These are phyloP conservation scores for Elongisporangium prolatum DNA, from an alignment of 352 stramenopile genomes.

Conservation along the genomic window DNA sequence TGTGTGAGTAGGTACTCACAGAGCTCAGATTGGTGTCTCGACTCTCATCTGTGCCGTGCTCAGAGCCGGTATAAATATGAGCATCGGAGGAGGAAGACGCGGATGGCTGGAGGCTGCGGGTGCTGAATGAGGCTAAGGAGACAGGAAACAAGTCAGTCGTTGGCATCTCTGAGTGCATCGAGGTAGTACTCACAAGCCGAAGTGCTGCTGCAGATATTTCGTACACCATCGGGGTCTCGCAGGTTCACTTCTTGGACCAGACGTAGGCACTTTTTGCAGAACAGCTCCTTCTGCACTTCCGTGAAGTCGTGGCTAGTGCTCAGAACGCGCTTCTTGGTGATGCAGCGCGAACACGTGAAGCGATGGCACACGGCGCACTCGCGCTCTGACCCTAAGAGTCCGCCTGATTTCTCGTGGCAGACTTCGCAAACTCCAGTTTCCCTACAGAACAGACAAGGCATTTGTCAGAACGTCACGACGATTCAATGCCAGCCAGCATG, in stretches of 20 bases:
- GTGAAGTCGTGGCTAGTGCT: conserved; percentile 56
- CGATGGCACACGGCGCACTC: conserved; percentile 61
- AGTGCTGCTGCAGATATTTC: conserved; percentile 35
- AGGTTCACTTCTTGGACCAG: conserved; percentile 58
- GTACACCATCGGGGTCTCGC: conserved; percentile 37
- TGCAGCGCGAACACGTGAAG: conserved; percentile 55
- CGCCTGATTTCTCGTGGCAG: conserved; percentile 47
- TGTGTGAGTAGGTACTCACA: neutral
- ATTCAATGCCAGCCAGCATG: conserved; percentile 7
- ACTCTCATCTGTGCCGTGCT: neutral
- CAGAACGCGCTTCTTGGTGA: conserved; percentile 57
- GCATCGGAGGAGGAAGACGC: conserved; percentile 9
- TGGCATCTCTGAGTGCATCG: neutral
- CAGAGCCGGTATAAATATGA: neutral
- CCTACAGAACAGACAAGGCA: conserved; percentile 6
- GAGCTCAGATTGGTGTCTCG: neutral
- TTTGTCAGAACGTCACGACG: neutral
- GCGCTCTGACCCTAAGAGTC: conserved; percentile 54
- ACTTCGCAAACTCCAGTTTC: conserved; percentile 52
- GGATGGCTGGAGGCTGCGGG: conserved; percentile 12
- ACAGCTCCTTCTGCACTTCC: conserved; percentile 36
- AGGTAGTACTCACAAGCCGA: conserved; percentile 20
- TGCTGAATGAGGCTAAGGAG: conserved; percentile 3
- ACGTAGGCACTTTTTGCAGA: conserved; percentile 70
- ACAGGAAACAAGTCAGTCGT: neutral